Evolutionary conservation across 176 grass and related monocot species (phyloP).

Genomic region (Elymus sibiricus): DNA sequence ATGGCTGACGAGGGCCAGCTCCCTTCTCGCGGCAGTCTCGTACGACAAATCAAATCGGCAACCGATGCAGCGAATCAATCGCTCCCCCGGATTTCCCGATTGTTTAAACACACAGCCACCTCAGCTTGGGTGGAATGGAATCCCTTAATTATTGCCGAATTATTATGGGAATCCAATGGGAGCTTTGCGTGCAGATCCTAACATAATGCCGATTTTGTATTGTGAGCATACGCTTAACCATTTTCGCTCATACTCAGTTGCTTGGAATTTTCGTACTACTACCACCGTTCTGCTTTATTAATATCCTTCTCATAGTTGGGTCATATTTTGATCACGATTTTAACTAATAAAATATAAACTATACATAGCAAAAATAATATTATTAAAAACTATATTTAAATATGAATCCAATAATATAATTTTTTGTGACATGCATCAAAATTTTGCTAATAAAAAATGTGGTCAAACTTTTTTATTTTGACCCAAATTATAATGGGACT

Average conservation of each 20-base stretch:
- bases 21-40: background rate
- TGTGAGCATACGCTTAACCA: background rate
- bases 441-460: too few species aligned
- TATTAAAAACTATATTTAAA: too few species aligned
- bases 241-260: background rate
- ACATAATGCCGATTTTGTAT: background rate
- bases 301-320: too few species aligned
- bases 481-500: too few species aligned
- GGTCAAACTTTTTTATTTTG: too few species aligned
- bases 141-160: slow-evolving; percentile 35
- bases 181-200: background rate
- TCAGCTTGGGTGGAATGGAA: background rate
- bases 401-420: too few species aligned
- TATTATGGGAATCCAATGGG: slow-evolving; percentile 32
- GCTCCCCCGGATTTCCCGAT: background rate
- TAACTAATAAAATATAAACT: too few species aligned
- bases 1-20: too few species aligned
- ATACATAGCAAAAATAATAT: too few species aligned
- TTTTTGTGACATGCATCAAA: too few species aligned
- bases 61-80: background rate
- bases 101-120: background rate
- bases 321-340: too few species aligned
- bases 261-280: background rate
- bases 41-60: background rate
- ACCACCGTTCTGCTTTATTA: too few species aligned